Conservation (phyloP, 805 yeast species). For the Spathaspora sp. region DNA sequence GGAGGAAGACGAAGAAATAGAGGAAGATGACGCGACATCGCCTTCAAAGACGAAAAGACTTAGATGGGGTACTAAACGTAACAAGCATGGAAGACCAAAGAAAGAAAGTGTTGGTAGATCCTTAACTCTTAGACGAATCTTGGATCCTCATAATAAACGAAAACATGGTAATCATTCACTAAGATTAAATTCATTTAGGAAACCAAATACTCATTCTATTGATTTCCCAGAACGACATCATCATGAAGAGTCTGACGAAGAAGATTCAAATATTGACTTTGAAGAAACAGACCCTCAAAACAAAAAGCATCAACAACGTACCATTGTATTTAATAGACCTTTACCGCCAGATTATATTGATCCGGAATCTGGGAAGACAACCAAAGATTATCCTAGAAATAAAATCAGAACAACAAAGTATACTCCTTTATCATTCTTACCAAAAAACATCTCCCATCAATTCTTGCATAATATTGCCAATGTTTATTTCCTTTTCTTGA, state of each 20-base stretch:
- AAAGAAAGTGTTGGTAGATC: conserved; percentile 43
- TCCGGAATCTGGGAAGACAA: conserved; percentile 57
- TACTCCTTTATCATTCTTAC: conserved; percentile 84
- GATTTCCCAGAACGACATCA: conserved; percentile 9
- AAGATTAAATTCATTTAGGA: conserved; percentile 8
- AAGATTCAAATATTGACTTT: conserved; percentile 24
- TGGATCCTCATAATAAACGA: conserved; percentile 14
- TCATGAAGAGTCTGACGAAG: conserved; percentile 13
- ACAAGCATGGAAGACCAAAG: conserved; percentile 63
- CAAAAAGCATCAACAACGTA: conserved; percentile 32
- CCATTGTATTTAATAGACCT: conserved; percentile 55
- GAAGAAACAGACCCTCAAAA: conserved; percentile 30
- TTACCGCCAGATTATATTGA: conserved; percentile 58
- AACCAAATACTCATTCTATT: conserved; percentile 9
- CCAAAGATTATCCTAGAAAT: conserved; percentile 69
- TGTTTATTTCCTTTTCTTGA: conserved; percentile 74
- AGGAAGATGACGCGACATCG: neutral
- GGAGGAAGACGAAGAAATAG: conserved; percentile 12
- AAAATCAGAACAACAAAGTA: conserved; percentile 94
- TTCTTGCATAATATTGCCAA: conserved; percentile 83
- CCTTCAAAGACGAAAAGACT: conserved; percentile 54
- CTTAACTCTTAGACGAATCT: conserved; percentile 46
- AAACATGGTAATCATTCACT: conserved; percentile 3
- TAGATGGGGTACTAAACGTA: conserved; percentile 90
- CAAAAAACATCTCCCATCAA: conserved; percentile 77